Evolutionary conservation across 2,329 filamentous ascomycete species (phyloP), one percentile per base, ranked within the genome.

Genomic region (Aspergillus jensenii): DNA sequence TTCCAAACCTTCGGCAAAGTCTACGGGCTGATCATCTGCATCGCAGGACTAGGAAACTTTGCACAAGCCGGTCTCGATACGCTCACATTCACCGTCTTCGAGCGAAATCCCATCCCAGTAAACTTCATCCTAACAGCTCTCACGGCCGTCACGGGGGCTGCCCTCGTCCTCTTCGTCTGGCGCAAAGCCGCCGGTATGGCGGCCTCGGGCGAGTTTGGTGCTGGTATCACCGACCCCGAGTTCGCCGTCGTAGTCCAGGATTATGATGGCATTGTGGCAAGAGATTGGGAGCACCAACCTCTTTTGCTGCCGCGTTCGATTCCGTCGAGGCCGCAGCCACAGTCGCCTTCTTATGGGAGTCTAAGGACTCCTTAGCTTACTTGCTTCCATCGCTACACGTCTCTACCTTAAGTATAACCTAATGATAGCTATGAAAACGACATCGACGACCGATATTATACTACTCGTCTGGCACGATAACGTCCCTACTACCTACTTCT

Each of bases 1-100:
- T 96, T 96, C 76, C 83, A 87, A 60, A 96, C 91, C 0, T 96
- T 96, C 66, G 93, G 92, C 46, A 96, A 90, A 57, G 91, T 97
- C n/a, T 96, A 96, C 74, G 92, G 92, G 11, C 82, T 93, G 19
- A 90, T 96, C 64, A 96, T 96, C 65, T 96, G 90, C 74, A 77
- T 95, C 2, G 88, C 91, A 0, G 92, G 93, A 0, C 73, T 96
- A 0, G 82, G 92, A 68, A 96, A 96, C 74, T 93, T 97, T 68
- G 85, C 85, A 1, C 91, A 96, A 77, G 88, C 88, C 5, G 91
- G 84, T 0, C 80, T 96, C 35, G 92, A 96, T 72, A 85, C 87
- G 23, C 72, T 93, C 37, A 91, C 92, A 41, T 90, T 96, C 68
- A 80, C 84, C 56, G 81, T 82, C 0, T 96, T 93, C 68, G 66